Base-by-base conservation (phyloP, 2,329 filamentous ascomycete species). In the Trichophyton rubrum region DNA sequence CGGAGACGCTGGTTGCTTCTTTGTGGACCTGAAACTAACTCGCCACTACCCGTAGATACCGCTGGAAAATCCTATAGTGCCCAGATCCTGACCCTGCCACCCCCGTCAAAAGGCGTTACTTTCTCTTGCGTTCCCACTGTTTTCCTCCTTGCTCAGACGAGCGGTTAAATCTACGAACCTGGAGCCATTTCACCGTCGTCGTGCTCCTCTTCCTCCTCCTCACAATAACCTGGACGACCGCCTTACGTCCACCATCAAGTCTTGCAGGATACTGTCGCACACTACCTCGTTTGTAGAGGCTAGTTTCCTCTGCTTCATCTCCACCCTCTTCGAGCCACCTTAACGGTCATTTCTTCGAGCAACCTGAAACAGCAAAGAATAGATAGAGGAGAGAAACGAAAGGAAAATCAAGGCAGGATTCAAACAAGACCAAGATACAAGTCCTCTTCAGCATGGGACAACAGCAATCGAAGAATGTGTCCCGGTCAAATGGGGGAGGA, bases 391-490 rank as follows among this genome's bases (percentile, higher is more conserved):
- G 11, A 47, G 11, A 47, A 47, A 22, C n/a, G 6, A 47, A 47
- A 47, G 11, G 8, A 11, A 22, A 47, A 7, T 1, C 33, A 38
- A 13, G 33, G 33, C 33, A 38, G 33, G 11, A 38, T 13, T 13
- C 33, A 38, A 13, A 38, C 33, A 38, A 38, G 33, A 13, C 8
- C 33, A 38, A 38, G 9, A 38, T 24, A 22, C n/a, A 47, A 20
- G 22, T 17, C 43, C 43, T 24, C 9, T 24, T 15, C 68, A 72
- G 66, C 62, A 79, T 79, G 77, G 77, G 77, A 70, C 76, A 79
- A 71, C 75, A 77, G 70, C 77, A 78, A 71, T 79, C 77, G 67
- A 79, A 79, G 69, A 81, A 82, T 69, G 82, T 80, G 67, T 78
- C 80, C 27, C 75, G 78, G 63, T 76, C 74, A 47, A 80, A 79